Conservation (phyloP, 2,329 filamentous ascomycete species). For the Biscogniauxia mediterranea region DNA sequence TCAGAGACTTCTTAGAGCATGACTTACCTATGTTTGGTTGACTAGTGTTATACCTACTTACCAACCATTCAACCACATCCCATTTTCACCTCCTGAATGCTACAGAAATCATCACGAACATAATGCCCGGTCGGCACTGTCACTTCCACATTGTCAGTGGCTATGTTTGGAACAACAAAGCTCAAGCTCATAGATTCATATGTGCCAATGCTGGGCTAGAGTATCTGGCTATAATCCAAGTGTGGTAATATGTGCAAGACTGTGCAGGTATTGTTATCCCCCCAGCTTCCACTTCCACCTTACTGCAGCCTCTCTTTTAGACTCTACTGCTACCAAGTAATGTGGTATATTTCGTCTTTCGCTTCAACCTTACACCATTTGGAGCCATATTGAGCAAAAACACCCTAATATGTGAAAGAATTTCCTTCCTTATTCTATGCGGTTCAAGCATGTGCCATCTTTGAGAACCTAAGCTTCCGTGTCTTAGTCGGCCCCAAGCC, state of each 20-base stretch:
- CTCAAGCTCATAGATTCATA: neutral
- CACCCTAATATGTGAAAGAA: constrained; percentile 18
- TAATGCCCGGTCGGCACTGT: too few species aligned
- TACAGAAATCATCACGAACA: neutral
- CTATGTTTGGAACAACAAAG: neutral
- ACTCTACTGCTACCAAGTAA: too few species aligned
- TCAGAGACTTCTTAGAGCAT: too few species aligned
- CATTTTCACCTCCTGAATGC: neutral
- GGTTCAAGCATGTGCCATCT: constrained; percentile 13
- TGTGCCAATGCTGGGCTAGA: too few species aligned
- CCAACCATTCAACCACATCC: neutral
- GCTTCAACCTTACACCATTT: neutral
- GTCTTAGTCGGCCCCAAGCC: constrained; percentile 14
- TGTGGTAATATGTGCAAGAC: constrained; percentile 9
- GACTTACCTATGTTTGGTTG: neutral
- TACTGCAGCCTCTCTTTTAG: too few species aligned
- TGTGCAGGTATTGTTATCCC: constrained; percentile 13
- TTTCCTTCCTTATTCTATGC: constrained; percentile 6
- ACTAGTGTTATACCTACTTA: neutral
- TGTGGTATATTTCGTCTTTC: neutral
- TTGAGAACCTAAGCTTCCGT: constrained; percentile 17
- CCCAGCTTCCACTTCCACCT: neutral
- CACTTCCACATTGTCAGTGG: neutral
- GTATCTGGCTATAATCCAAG: too few species aligned
- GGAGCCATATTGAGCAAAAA: neutral